phyloP scores from a whole-genome alignment of 768 basidiomycete genomes.

The Piloderma croceum region DNA sequence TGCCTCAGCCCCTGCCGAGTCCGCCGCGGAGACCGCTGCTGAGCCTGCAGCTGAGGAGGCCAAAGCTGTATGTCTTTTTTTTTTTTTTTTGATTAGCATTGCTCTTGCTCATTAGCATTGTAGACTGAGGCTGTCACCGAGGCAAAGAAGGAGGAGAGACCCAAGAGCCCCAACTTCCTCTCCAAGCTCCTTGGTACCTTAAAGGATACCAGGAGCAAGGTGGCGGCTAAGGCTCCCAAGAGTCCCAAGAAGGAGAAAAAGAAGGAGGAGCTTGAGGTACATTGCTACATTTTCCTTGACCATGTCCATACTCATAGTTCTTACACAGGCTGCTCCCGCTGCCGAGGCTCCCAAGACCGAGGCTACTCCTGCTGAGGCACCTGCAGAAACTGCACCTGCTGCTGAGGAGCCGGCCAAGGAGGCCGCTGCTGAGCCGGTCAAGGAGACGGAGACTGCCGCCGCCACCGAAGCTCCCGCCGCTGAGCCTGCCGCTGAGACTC shows the following conservation, averaged over 20 bases:
- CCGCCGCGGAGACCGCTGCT: constrained; percentile 21
- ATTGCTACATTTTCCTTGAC: constrained; percentile 8
- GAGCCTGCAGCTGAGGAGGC: constrained; percentile 32
- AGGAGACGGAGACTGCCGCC: constrained; percentile 40
- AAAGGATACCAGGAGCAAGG: constrained; percentile 50
- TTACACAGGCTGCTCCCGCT: constrained; percentile 23
- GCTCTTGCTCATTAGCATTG: constrained; percentile 8
- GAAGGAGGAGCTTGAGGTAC: constrained; percentile 63
- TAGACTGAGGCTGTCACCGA: constrained; percentile 44
- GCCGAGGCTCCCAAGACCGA: constrained; percentile 34
- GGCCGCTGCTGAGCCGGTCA: constrained; percentile 33
- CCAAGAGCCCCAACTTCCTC: constrained; percentile 75
- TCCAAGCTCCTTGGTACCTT: constrained; percentile 75
- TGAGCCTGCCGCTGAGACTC: constrained; percentile 31
- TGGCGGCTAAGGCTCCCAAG: constrained; percentile 59
- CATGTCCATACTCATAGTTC: constrained; percentile 1
- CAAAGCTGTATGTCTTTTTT: constrained; percentile 40
- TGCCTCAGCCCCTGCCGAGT: constrained; percentile 23
- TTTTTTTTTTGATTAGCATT: background rate
- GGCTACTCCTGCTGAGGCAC: too few species aligned
- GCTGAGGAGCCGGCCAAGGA: constrained; percentile 35
- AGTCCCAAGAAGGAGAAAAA: constrained; percentile 81
- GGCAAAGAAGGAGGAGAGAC: constrained; percentile 70
- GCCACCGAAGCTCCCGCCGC: constrained; percentile 29
- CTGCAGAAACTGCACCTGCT: constrained; percentile 27